Base-by-base conservation (phyloP, 176 grass and related monocot genomes). In the Eleusine coracana region DNA sequence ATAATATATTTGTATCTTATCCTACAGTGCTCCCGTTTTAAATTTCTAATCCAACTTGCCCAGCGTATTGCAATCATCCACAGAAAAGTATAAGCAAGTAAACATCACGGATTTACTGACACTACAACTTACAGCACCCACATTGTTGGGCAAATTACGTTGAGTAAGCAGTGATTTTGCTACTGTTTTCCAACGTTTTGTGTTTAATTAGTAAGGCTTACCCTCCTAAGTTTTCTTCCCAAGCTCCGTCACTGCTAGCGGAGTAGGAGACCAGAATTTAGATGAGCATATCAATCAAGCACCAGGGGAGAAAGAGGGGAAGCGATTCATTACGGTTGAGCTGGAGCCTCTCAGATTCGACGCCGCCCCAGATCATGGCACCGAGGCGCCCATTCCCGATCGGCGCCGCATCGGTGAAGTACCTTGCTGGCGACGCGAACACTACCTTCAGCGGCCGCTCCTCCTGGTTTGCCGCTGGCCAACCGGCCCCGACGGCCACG, bases 331-430 rank as follows among this genome's bases (percentile, higher is more conserved):
- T 91, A 98, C 95, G 90, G 83, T 98, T 98, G 50, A 98, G 92
- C 52, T 98, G 95, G 80, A 98, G 85, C 75, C 68, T 95, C 82
- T 95, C 95, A 45, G 84, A 81, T 48, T 45, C 66, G 79, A 98
- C 92, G 68, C 90, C 90, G 40, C 95, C 95, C 95, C 95, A 98
- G 23, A 98, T 68, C 90, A 95, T 84, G 76, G 82, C 92, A 2
- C 95, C 95, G 20, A 98, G 92, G 56, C 86, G 40, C 44, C 95
- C 95, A 41, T 95, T 98, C 39, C 95, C 95, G 71, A 98, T 86
- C 10, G 95, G 95, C 25, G 82, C 71, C 34, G 95, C 90, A 67
- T 98, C 95, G 0, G 92, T 98, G 90, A 94, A 98, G 75, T 90
- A 56, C 74, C 56, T 64, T 2, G 95, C 92, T 2, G 90, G 95